Conservation (phyloP, 805 yeast genomes). For the Saccharomycopsis sp. region DNA sequence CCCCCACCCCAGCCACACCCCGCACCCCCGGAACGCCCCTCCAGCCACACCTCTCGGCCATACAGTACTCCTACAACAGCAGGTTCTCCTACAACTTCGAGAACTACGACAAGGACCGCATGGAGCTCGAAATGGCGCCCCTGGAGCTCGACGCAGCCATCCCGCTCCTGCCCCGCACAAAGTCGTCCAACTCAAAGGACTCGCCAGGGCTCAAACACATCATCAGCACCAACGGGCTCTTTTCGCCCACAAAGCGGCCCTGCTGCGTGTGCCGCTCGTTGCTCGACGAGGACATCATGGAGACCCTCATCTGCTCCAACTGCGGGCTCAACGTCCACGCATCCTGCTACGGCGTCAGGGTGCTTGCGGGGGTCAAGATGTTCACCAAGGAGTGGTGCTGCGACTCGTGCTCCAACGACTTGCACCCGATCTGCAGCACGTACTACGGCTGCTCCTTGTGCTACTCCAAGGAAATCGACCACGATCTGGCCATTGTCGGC, state of each 20-base stretch:
- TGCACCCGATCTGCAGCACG: conserved; percentile 51
- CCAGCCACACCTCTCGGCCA: background rate
- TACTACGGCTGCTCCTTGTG: conserved; percentile 65
- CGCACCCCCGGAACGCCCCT: no score
- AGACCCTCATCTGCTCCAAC: conserved; percentile 46
- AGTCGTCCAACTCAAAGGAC: conserved; percentile 11
- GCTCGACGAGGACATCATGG: conserved; percentile 28
- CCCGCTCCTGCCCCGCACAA: conserved; percentile 7
- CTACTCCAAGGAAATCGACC: conserved; percentile 43
- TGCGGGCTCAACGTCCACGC: conserved; percentile 71
- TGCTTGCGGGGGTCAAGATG: conserved; percentile 17
- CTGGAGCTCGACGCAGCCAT: conserved; percentile 6
- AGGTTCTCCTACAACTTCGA: conserved; percentile 17
- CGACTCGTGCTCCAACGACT: conserved; percentile 68
- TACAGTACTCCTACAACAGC: conserved; percentile 7
- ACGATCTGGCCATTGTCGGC: conserved; percentile 40
- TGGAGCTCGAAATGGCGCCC: conserved; percentile 9
- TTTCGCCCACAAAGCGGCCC: conserved; percentile 15
- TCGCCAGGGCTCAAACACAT: conserved; percentile 6
- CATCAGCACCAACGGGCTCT: conserved; percentile 5
- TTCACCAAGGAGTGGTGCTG: conserved; percentile 56
- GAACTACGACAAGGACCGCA: conserved; percentile 9
- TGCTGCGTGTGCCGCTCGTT: conserved; percentile 55
- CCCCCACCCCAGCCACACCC: no score
- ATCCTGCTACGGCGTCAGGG: conserved; percentile 54